These are phyloP conservation scores for Erysimum cheiranthoides DNA, from an alignment of 345 rosid genomes.

Conservation along the genomic window DNA sequence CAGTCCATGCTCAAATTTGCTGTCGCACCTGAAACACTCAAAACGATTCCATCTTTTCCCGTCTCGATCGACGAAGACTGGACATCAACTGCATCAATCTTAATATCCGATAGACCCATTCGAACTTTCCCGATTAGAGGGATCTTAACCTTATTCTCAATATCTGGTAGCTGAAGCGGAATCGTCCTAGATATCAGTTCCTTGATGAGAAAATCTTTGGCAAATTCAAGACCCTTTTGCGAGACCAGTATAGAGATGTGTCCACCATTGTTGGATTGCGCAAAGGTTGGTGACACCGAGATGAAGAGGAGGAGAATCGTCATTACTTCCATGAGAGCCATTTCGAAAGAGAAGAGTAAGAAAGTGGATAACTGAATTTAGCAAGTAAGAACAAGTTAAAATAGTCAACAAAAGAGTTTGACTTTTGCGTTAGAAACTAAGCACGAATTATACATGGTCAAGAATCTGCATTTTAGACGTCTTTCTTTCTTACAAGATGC, in stretches of 20 bases:
- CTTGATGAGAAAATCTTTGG: conserved; percentile 57
- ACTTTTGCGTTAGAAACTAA: conserved; percentile 29
- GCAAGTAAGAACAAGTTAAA: conserved; percentile 18
- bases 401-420: conserved; percentile 30
- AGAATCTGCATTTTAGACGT: conserved; percentile 24
- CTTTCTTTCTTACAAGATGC: conserved; percentile 30
- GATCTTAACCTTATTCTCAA: conserved; percentile 61
- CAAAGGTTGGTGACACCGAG: conserved; percentile 46
- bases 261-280: conserved; percentile 52
- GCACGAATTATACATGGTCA: conserved; percentile 32
- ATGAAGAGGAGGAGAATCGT: conserved; percentile 36
- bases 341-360: conserved; percentile 24
- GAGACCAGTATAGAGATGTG: conserved; percentile 58
- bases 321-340: conserved; percentile 42
- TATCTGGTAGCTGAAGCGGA: conserved; percentile 63
- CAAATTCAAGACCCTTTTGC: conserved; percentile 66
- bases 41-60: conserved; percentile 51
- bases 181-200: conserved; percentile 63
- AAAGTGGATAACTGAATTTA: conserved; percentile 1
- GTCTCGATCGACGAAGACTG: conserved; percentile 57
- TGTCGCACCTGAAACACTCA: conserved; percentile 64
- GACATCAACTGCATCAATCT: conserved; percentile 52
- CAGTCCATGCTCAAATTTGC: conserved; percentile 76
- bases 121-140: conserved; percentile 66
- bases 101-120: conserved; percentile 59